Percentiles rank a stretch among this genome's conserved stretches.
phyloP scores from a whole-genome alignment of 441 rosid species.

The Manihot esculenta region DNA sequence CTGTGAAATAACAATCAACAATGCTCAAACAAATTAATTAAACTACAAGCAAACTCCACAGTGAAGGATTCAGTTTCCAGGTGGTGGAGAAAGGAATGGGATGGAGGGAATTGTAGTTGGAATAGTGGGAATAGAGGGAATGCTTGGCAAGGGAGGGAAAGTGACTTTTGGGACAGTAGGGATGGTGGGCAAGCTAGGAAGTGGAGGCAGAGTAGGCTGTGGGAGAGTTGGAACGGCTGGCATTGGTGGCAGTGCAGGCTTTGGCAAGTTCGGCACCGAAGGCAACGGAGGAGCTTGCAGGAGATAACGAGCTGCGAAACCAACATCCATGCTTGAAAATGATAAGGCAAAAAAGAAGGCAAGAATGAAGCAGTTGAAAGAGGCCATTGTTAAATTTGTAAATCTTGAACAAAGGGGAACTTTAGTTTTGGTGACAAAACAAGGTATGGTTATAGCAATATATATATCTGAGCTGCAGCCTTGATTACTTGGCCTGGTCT shows the following conservation, averaged over 20 bases:
- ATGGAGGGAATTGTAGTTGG: slow-evolving; percentile 15
- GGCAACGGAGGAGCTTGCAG: slow-evolving; percentile 23
- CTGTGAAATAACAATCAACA: background rate
- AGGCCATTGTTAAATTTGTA: background rate
- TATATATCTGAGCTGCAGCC: background rate
- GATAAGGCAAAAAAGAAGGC: too few species aligned
- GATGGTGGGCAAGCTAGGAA: slow-evolving; percentile 22
- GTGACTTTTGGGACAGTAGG: slow-evolving; percentile 19
- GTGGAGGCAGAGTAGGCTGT: slow-evolving; percentile 6
- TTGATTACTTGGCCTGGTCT: background rate
- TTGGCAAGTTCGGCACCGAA: slow-evolving; percentile 14
- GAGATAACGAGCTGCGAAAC: slow-evolving; percentile 33
- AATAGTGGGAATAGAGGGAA: slow-evolving; percentile 25
- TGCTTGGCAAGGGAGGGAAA: slow-evolving; percentile 25
- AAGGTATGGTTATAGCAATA: background rate
- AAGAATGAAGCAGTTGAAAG: too few species aligned
- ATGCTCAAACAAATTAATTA: background rate
- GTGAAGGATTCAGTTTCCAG: background rate
- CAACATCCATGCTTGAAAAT: too few species aligned
- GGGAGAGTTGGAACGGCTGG: slow-evolving; percentile 30
- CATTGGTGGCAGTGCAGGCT: slow-evolving; percentile 22
- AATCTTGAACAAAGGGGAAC: background rate
- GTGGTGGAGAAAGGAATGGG: slow-evolving; percentile 11
- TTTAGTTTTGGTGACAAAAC: background rate
- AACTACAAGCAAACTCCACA: background rate